Conservation (phyloP, 192 early-diverging fungal species). For the Gigaspora rosea region DNA sequence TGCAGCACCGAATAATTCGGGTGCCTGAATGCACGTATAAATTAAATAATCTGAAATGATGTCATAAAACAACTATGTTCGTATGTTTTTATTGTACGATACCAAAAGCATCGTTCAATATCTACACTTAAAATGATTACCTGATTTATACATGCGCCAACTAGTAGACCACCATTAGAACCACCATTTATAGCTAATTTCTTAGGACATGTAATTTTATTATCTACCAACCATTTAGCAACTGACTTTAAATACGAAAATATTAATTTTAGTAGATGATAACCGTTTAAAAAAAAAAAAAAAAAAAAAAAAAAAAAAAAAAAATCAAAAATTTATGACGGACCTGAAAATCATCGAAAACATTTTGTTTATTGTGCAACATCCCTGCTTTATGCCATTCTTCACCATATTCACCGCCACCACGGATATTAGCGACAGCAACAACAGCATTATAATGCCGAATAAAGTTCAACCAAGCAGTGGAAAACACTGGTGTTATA, state of each 20-base stretch:
- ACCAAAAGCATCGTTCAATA: too few species aligned
- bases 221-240: constrained; percentile 58
- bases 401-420: constrained; percentile 67
- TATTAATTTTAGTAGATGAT: neutral
- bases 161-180: constrained; percentile 73
- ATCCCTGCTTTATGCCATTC: constrained; percentile 57
- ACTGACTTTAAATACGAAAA: constrained; percentile 37
- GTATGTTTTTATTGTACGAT: too few species aligned
- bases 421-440: constrained; percentile 68
- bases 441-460: constrained; percentile 60
- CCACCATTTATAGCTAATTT: constrained; percentile 66
- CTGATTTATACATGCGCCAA: constrained; percentile 72
- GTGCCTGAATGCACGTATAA: constrained; percentile 38
- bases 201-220: constrained; percentile 57
- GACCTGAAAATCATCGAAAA: constrained; percentile 75
- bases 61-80: neutral
- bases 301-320: neutral
- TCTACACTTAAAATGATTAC: neutral
- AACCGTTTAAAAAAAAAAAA: too few species aligned
- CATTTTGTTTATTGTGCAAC: constrained; percentile 69
- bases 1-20: constrained; percentile 68
- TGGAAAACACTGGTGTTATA: constrained; percentile 48
- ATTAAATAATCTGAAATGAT: too few species aligned
- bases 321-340: neutral
- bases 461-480: constrained; percentile 46